Conservation (phyloP, 352 stramenopile genomes). For the Pythium aquatile region DNA sequence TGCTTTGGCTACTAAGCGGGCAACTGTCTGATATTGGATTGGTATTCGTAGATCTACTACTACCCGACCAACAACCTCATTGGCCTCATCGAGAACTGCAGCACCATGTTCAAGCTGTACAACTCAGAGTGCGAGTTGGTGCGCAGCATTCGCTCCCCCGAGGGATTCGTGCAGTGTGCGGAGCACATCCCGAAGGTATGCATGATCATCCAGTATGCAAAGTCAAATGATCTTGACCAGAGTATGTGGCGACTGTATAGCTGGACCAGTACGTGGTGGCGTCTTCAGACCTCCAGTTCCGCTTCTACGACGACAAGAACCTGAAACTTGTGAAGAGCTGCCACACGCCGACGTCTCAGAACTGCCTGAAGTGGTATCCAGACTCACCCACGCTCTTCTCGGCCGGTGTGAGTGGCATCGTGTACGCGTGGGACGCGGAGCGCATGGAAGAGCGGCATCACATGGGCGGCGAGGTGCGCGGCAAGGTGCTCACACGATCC, state of each 20-base stretch:
- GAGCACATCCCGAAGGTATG: constrained; percentile 65
- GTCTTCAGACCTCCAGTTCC: constrained; percentile 77
- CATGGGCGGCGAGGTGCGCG: constrained; percentile 68
- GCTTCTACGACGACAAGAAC: constrained; percentile 80
- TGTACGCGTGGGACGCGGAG: constrained; percentile 85
- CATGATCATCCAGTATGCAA: background rate
- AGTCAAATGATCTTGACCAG: background rate
- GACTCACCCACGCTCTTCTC: constrained; percentile 74
- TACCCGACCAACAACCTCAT: constrained; percentile 69
- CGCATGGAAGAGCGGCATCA: constrained; percentile 82
- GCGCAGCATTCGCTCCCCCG: constrained; percentile 55
- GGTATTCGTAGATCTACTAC: constrained; percentile 61
- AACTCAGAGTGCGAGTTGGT: constrained; percentile 71
- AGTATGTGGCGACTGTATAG: constrained; percentile 17
- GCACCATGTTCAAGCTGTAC: constrained; percentile 80
- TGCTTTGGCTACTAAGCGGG: too few species aligned
- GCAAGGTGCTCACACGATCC: constrained; percentile 60
- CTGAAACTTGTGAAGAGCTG: constrained; percentile 74
- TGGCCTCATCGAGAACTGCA: constrained; percentile 75
- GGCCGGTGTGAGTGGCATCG: constrained; percentile 72
- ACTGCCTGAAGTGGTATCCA: constrained; percentile 79
- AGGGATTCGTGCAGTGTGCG: constrained; percentile 77
- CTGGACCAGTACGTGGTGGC: constrained; percentile 77
- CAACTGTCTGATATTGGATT: too few species aligned
- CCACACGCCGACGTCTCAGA: constrained; percentile 78